phyloP scores from a whole-genome alignment of 169 alveolate genomes.

The Eimeria maxima region DNA sequence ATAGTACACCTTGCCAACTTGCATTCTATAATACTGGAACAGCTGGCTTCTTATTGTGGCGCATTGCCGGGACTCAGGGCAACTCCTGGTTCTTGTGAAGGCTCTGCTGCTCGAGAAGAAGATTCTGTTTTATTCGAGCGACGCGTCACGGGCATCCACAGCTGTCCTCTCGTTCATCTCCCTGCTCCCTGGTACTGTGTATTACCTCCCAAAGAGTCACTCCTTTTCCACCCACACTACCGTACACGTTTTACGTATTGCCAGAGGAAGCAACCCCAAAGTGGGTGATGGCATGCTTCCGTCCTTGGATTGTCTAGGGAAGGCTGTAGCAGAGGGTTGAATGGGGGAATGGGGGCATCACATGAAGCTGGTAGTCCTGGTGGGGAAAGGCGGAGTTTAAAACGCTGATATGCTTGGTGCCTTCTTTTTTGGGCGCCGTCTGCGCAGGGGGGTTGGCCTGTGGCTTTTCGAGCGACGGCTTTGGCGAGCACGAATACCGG shows the following conservation, averaged over 20 bases:
- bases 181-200: slow-evolving; percentile 72
- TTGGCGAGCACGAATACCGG: slow-evolving; percentile 64
- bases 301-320: not conserved
- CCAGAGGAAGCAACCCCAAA: not conserved
- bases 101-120: slow-evolving; percentile 83
- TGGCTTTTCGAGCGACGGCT: slow-evolving; percentile 80
- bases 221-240: not conserved
- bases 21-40: not conserved
- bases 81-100: slow-evolving; percentile 71
- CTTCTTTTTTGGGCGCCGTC: not conserved
- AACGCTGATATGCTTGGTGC: not conserved
- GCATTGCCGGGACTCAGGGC: slow-evolving; percentile 28
- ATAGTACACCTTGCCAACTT: not conserved
- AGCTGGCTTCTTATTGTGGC: not conserved
- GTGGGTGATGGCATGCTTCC: not conserved
- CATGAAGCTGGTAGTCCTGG: not conserved
- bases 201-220: not conserved
- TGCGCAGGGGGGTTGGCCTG: slow-evolving; percentile 77
- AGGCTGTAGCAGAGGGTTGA: not conserved
- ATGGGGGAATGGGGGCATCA: not conserved
- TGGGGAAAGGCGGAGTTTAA: not conserved
- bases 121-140: slow-evolving; percentile 67
- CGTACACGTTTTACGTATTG: not conserved
- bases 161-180: slow-evolving; percentile 82
- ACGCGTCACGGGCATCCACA: slow-evolving; percentile 78